Evolutionary conservation across 257 asterid species (phyloP), one percentile per base, ranked within the genome.

Genomic region (Primulina eburnea): DNA sequence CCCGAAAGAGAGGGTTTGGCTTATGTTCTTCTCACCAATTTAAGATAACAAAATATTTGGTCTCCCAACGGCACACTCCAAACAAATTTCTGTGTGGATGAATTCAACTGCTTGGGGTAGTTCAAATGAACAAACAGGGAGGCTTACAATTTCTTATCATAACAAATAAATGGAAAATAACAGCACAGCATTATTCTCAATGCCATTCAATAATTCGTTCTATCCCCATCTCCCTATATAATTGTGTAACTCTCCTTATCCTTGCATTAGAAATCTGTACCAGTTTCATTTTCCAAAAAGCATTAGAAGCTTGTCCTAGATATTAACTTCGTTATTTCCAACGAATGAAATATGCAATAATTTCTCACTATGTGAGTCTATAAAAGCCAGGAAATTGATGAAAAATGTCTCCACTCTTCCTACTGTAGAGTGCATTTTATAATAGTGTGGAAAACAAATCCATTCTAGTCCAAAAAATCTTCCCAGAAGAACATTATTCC

Each of bases 1-100:
- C 56, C 52, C 53, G 32, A 26, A 69, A 68, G 20, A 30, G 63
- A 68, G 40, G 70, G 26, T 16, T 35, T 55, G 66, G 29, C 60
- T 65, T 24, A 40, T 71, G 8, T 32, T 33, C 6, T 53, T 17
- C 52, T 20, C 62, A 59, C 53, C 38, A 32, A 20, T 26, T 10
- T 40, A 53, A 55, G 62, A 68, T 17, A 5, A 16, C 50, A 11
- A 32, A 43, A 63, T 9, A 9, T 28, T 47, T 24, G 61, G 29
- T 33, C 37, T 37, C 37, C 58, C 16, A 29, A 52, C 43, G 34
- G 28, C 37, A 66, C 40, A 55, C 21, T 17, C 64, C 29, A 65
- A 26, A 64, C 64, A 53, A 60, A 64, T 26, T 50, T 65, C 59
- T 60, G 37, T 11, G 33, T 17, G 60, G 35, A 58, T 62, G 29